Evolutionary conservation across 768 basidiomycete species (phyloP).

Genomic region (Gautieria morchelliformis): DNA sequence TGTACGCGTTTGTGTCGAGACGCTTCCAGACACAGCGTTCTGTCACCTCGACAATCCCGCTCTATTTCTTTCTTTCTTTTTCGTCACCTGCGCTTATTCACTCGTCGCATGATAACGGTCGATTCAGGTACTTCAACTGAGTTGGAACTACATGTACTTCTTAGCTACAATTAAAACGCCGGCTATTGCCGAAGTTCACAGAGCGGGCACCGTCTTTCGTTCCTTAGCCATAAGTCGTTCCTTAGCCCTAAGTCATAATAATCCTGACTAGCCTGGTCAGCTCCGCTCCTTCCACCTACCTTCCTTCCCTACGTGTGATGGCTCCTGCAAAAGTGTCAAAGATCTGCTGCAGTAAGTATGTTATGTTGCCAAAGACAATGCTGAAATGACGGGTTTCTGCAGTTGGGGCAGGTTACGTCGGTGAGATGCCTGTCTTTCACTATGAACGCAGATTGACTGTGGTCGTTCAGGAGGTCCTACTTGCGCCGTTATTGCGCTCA

Average conservation of each 20-base stretch:
- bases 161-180: no score
- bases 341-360: slow-evolving; percentile 78
- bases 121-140: no score
- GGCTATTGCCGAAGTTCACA: no score
- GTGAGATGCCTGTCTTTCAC: slow-evolving; percentile 33
- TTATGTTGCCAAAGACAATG: slow-evolving; percentile 7
- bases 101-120: no score
- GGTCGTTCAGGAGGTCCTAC: slow-evolving; percentile 72
- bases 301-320: background rate
- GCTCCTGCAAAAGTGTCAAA: slow-evolving; percentile 56
- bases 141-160: no score
- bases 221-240: no score
- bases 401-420: slow-evolving; percentile 93
- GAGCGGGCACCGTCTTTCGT: no score
- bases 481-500: slow-evolving; percentile 88
- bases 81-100: no score
- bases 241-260: background rate
- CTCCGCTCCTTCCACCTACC: background rate
- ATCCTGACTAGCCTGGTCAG: background rate
- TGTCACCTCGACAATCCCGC: background rate
- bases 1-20: background rate
- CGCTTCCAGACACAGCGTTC: background rate
- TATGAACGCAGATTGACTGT: background rate
- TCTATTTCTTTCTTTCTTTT: background rate
- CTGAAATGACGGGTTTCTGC: slow-evolving; percentile 9